These are phyloP conservation scores for Rhizophora apiculata DNA, from an alignment of 345 rosid genomes.

Conservation along the genomic window DNA sequence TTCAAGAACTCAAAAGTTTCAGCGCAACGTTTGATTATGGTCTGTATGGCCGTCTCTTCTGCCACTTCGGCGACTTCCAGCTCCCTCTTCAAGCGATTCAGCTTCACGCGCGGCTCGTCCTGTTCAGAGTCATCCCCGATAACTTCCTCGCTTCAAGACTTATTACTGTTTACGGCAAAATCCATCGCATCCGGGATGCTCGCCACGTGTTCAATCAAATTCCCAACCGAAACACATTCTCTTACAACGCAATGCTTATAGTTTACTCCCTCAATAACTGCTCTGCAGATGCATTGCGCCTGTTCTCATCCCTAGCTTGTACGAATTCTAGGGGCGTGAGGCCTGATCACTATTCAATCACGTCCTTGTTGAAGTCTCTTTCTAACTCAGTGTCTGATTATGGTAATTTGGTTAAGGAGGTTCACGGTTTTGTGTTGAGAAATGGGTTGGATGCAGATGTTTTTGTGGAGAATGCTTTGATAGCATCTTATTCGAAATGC, in stretches of 20 bases:
- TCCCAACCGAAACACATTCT: slow-evolving; percentile 48
- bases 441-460: slow-evolving; percentile 50
- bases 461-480: slow-evolving; percentile 61
- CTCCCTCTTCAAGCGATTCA: slow-evolving; percentile 69
- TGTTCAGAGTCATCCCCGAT: slow-evolving; percentile 44
- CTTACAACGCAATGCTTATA: slow-evolving; percentile 73
- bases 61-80: slow-evolving; percentile 43
- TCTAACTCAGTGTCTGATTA: slow-evolving; percentile 32
- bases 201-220: slow-evolving; percentile 69
- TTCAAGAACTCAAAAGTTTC: neutral
- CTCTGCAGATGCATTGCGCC: slow-evolving; percentile 41
- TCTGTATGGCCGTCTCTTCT: slow-evolving; percentile 60
- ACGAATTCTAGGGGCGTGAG: slow-evolving; percentile 23
- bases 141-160: slow-evolving; percentile 80
- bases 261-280: slow-evolving; percentile 51
- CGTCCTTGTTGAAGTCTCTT: slow-evolving; percentile 59
- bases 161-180: slow-evolving; percentile 47
- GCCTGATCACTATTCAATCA: slow-evolving; percentile 57
- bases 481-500: slow-evolving; percentile 61
- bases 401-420: slow-evolving; percentile 44
- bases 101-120: slow-evolving; percentile 69
- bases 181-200: slow-evolving; percentile 39
- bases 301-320: slow-evolving; percentile 46
- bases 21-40: slow-evolving; percentile 44
- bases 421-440: slow-evolving; percentile 54